Conservation (phyloP, 2,329 filamentous ascomycete genomes). For the Cordyceps cicadae region DNA sequence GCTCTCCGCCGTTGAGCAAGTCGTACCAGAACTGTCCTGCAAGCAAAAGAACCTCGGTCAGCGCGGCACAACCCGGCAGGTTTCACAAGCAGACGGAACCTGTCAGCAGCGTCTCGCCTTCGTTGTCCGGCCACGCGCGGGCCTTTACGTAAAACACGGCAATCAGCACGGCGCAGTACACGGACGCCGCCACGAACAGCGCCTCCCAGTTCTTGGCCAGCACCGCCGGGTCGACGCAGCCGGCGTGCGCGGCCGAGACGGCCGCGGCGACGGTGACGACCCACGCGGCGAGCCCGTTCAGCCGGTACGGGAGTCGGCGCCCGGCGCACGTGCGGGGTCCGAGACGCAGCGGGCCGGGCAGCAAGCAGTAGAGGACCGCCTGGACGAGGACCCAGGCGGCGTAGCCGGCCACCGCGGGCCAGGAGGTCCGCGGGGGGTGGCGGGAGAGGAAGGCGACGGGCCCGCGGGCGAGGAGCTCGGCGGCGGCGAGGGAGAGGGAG, state of each 20-base stretch:
- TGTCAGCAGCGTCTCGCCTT: neutral
- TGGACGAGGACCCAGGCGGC: neutral
- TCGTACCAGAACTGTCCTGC: neutral
- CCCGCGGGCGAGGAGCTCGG: neutral
- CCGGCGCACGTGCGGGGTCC: neutral
- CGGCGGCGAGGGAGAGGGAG: neutral
- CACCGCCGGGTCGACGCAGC: neutral
- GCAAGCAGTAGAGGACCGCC: neutral
- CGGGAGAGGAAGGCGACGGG: neutral
- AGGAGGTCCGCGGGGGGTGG: neutral
- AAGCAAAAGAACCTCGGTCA: neutral
- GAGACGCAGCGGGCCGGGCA: neutral
- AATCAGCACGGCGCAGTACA: neutral
- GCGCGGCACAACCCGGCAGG: no score
- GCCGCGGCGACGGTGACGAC: neutral
- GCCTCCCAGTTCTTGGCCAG: neutral
- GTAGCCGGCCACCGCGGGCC: neutral
- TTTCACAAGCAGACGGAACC: neutral
- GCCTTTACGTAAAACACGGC: neutral
- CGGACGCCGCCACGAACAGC: neutral
- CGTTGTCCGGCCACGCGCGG: neutral
- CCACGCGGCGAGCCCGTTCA: neutral
- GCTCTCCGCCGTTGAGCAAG: slow-evolving; percentile 9
- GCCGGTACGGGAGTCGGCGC: neutral
- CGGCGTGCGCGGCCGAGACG: neutral